Evolutionary conservation across 2,329 filamentous ascomycete genomes (phyloP).

Genomic region (Ceratocystis alfenasii): DNA sequence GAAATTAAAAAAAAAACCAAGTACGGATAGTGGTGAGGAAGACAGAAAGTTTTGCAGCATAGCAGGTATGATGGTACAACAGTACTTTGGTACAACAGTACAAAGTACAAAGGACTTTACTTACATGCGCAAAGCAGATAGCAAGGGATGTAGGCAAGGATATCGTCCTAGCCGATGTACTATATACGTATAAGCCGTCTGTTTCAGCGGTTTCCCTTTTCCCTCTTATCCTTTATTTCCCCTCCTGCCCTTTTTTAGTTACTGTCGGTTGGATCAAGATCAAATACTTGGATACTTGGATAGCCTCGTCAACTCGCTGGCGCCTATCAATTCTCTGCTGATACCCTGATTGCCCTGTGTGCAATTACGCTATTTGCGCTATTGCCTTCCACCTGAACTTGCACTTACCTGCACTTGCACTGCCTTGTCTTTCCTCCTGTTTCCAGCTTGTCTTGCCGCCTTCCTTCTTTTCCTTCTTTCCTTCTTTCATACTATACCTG

Average conservation of each 20-base stretch:
- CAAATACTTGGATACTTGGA: background rate
- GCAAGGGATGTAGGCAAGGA: background rate
- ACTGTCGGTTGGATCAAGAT: too few relatives aligned
- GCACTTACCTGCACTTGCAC: background rate
- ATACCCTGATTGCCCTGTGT: background rate
- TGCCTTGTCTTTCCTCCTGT: slow-evolving; percentile 3
- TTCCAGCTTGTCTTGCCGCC: slow-evolving; percentile 1
- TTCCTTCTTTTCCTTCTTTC: slow-evolving; percentile 11
- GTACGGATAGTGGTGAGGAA: background rate
- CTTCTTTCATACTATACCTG: background rate
- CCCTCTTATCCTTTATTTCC: background rate
- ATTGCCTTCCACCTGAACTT: background rate
- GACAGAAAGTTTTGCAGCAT: background rate
- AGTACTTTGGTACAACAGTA: background rate
- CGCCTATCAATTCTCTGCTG: background rate
- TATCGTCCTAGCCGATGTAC: background rate
- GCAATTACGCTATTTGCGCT: slow-evolving; percentile 1
- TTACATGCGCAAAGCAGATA: background rate
- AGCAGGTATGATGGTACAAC: background rate
- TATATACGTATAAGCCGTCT: slow-evolving; percentile 8
- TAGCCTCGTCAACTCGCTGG: slow-evolving; percentile 6
- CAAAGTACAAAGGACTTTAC: background rate
- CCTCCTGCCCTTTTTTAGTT: too few relatives aligned
- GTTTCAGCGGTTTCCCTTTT: slow-evolving; percentile 2
- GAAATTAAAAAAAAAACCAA: background rate